Conservation (phyloP, 2,329 filamentous ascomycete species). For the Seiridium cupressi region DNA sequence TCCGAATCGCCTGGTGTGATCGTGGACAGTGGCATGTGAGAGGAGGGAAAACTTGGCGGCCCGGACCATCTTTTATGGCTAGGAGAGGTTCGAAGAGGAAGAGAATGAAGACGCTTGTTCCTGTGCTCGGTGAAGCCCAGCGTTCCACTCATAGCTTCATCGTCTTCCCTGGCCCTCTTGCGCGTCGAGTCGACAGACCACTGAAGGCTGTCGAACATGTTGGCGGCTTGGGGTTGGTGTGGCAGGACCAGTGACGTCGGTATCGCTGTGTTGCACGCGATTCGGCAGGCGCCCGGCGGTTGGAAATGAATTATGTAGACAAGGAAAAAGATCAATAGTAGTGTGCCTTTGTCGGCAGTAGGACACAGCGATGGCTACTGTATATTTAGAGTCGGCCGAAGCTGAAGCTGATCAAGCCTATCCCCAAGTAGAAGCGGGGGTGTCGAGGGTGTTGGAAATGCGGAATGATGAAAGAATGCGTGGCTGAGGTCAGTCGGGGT, state of each 20-base stretch:
- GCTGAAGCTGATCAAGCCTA: neutral
- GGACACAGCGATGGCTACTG: too few species aligned
- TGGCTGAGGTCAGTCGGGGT: constrained; percentile 6
- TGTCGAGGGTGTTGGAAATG: too few species aligned
- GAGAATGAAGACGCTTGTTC: constrained; percentile 51
- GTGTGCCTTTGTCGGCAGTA: neutral
- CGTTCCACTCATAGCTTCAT: constrained; percentile 16
- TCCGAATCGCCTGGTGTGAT: constrained; percentile 40
- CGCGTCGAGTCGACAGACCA: constrained; percentile 19
- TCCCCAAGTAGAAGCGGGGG: too few species aligned
- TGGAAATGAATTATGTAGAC: too few species aligned
- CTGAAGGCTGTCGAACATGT: constrained; percentile 18
- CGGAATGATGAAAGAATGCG: neutral
- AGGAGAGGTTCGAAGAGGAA: constrained; percentile 48
- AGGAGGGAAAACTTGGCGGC: constrained; percentile 22
- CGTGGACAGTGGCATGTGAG: constrained; percentile 28
- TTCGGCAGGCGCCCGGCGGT: too few species aligned
- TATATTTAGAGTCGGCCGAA: neutral
- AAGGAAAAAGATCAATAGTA: neutral
- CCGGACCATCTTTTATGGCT: constrained; percentile 32
- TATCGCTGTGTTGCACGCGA: neutral
- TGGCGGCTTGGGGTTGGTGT: neutral
- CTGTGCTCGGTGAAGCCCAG: constrained; percentile 30
- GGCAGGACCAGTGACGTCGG: neutral
- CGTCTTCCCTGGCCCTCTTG: constrained; percentile 27